Evolutionary conservation across 345 rosid genomes (phyloP), one percentile per base, ranked within the genome.

Genomic region (Eucalyptus marginata): DNA sequence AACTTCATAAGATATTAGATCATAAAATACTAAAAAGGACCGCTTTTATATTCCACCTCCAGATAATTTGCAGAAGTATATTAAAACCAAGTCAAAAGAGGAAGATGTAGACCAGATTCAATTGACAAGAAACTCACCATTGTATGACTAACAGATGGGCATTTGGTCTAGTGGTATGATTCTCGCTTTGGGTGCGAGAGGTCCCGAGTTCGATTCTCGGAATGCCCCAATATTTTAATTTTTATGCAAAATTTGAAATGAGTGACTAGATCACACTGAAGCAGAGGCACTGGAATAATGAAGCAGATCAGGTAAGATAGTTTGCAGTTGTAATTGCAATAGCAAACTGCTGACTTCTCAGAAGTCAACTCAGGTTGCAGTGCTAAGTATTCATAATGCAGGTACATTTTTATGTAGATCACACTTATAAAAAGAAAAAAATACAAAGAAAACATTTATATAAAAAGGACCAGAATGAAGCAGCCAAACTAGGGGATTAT

Each of bases 101-200:
- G 58, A 24, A 62, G 8, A 27, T 27, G 83, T 36, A 66, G 79
- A 20, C n/a, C 54, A 29, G 50, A 49, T 15, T 52, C 56, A 16
- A 43, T 54, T n/a, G 54, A 68, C 59, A 68, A 51, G 46, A 88
- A 80, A 52, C 40, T 36, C 46, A 36, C 4, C 12, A 27, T 40
- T 7, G 13, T 36, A 3, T 76, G 47, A 36, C 27, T 1, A 76
- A 76, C 27, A 36, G 83, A 36, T 76, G 87, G 87, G 87, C 87
- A 86, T 86, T 86, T 86, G 87, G 87, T 86, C 87, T 94, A 95
- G 96, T 95, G 96, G 97, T 93, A 96, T 95, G 97, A 95, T 95
- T 94, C 96, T 96, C 91, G 95, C 97, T 96, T 95, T 93, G 97
- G 96, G 96, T 95, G 97, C 95, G 94, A 97, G 96, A 95, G 96